phyloP scores from a whole-genome alignment of 345 rosid species.

The Durio zibethinus region DNA sequence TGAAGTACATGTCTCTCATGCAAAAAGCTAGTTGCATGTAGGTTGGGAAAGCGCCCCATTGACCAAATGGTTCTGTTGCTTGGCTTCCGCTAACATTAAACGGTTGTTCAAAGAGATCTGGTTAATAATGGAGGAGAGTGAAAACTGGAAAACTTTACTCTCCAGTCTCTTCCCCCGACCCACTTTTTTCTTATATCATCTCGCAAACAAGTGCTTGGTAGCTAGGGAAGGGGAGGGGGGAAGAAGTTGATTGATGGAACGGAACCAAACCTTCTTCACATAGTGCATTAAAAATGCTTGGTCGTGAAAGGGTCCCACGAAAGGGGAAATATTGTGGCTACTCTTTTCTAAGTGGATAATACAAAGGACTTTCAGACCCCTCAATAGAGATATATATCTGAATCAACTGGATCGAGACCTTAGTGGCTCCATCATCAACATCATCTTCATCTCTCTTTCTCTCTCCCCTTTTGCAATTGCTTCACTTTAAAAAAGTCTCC shows the following conservation, averaged over 20 bases:
- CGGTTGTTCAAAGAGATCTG: neutral
- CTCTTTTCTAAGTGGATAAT: constrained; percentile 30
- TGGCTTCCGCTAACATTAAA: neutral
- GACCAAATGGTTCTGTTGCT: neutral
- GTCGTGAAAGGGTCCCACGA: constrained; percentile 16
- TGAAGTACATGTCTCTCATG: neutral
- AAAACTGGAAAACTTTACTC: neutral
- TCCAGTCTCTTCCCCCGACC: neutral
- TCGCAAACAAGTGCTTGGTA: constrained; percentile 22
- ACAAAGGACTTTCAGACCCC: constrained; percentile 7
- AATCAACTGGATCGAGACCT: constrained; percentile 61
- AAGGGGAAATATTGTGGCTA: constrained; percentile 12
- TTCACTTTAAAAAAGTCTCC: too few species aligned
- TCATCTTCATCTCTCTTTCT: constrained; percentile 15
- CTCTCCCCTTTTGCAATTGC: too few species aligned
- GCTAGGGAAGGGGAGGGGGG: neutral
- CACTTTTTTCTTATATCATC: neutral
- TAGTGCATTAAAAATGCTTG: constrained; percentile 26
- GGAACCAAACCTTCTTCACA: constrained; percentile 24
- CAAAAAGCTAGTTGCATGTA: neutral
- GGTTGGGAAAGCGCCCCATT: neutral
- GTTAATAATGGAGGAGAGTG: neutral
- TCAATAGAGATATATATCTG: constrained; percentile 36
- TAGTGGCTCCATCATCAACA: constrained; percentile 37
- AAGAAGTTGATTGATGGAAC: constrained; percentile 42